phyloP scores from a whole-genome alignment of 2,329 filamentous ascomycete genomes.

The Furcasterigmium sp. region DNA sequence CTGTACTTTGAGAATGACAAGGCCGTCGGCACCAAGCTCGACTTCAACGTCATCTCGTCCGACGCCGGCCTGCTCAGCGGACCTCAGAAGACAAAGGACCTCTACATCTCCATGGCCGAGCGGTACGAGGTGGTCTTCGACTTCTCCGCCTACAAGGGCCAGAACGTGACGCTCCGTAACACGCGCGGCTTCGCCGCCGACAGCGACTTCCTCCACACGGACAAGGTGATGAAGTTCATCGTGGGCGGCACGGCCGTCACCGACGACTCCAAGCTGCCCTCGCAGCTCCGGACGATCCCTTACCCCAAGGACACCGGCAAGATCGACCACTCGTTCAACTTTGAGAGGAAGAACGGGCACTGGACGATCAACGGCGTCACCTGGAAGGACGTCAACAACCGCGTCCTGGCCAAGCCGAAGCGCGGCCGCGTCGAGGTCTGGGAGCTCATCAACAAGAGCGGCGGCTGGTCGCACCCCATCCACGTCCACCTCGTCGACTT shows the following conservation, averaged over 20 bases:
- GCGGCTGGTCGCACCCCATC: conserved; percentile 46
- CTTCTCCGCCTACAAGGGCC: conserved; percentile 41
- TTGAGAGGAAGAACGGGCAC: conserved; percentile 34
- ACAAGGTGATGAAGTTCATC: conserved; percentile 46
- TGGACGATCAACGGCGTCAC: conserved; percentile 46
- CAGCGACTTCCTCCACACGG: conserved; percentile 43
- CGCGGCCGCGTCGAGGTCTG: conserved; percentile 43
- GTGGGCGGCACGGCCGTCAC: conserved; percentile 31
- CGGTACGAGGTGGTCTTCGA: conserved; percentile 54
- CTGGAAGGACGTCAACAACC: conserved; percentile 28
- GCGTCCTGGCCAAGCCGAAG: conserved; percentile 40
- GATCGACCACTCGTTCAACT: conserved; percentile 38
- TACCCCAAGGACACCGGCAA: conserved; percentile 25
- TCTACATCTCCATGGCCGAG: conserved; percentile 48
- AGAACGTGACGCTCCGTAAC: conserved; percentile 40
- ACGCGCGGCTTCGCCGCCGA: conserved; percentile 29
- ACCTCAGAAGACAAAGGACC: conserved; percentile 34
- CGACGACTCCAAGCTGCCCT: conserved; percentile 28
- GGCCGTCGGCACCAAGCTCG: conserved; percentile 21
- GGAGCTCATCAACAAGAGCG: conserved; percentile 43
- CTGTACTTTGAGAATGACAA: conserved; percentile 29
- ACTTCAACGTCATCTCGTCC: conserved; percentile 49
- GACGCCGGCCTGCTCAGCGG: conserved; percentile 45
- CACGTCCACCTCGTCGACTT: conserved; percentile 58
- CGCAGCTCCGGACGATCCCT: conserved; percentile 26